phyloP scores from a whole-genome alignment of 2,329 filamentous ascomycete genomes.

The Cladophialophora bantiana region DNA sequence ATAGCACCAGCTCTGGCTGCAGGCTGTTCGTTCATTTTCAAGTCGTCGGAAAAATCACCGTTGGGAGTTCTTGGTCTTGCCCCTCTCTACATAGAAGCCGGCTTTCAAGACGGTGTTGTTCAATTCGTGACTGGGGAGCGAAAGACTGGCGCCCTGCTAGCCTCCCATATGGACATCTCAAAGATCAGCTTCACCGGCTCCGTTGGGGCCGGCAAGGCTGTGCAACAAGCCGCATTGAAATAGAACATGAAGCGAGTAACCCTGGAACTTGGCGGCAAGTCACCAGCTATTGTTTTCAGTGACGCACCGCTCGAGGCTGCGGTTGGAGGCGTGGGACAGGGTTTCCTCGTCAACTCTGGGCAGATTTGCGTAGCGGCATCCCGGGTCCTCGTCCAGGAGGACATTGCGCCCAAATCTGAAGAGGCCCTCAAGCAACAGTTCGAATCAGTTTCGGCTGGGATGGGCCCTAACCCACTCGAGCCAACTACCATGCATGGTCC shows the following conservation, averaged over 20 bases:
- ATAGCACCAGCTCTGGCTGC: constrained; percentile 60
- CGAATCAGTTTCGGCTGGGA: constrained; percentile 67
- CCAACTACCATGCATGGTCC: constrained; percentile 59
- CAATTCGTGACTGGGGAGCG: constrained; percentile 77
- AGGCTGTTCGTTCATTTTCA: constrained; percentile 65
- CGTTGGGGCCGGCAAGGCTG: constrained; percentile 68
- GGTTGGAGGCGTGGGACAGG: constrained; percentile 77
- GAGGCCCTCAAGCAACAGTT: constrained; percentile 54
- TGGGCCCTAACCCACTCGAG: constrained; percentile 71
- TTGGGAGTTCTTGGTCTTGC: constrained; percentile 66
- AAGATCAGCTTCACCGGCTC: constrained; percentile 82
- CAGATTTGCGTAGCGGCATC: constrained; percentile 71
- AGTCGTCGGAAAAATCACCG: constrained; percentile 65
- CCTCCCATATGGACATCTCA: constrained; percentile 70
- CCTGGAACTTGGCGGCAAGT: constrained; percentile 66
- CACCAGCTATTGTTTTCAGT: constrained; percentile 63
- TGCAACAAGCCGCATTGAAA: constrained; percentile 46
- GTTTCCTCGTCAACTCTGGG: constrained; percentile 64
- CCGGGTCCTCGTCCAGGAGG: constrained; percentile 68
- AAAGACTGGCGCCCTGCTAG: constrained; percentile 71
- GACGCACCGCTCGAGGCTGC: constrained; percentile 72
- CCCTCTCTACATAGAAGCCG: constrained; percentile 72
- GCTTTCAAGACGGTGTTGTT: constrained; percentile 79
- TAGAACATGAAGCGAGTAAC: constrained; percentile 65
- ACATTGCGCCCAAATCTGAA: constrained; percentile 66